Percentiles rank a stretch among this genome's conserved stretches.
Evolutionary conservation across 2,329 filamentous ascomycete genomes (phyloP).

Genomic region (Dactylellina cionopaga): DNA sequence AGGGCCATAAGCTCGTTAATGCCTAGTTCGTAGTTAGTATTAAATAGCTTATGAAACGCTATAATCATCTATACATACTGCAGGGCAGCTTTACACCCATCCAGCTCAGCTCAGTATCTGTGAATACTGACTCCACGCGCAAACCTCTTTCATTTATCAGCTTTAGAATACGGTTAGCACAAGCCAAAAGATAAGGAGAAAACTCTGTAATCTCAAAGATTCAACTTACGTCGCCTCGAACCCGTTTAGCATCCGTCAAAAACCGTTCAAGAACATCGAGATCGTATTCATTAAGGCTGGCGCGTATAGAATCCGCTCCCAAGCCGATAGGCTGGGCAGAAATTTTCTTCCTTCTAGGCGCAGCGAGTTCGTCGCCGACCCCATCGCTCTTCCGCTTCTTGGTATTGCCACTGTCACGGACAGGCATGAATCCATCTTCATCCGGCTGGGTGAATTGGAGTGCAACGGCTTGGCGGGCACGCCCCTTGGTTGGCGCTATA

Average conservation of each 20-base stretch:
- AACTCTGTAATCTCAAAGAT: background rate
- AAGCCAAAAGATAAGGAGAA: no score
- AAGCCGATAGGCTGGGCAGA: conserved; percentile 68
- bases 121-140: conserved; percentile 68
- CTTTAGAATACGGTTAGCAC: conserved; percentile 3
- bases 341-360: conserved; percentile 57
- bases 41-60: no score
- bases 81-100: conserved; percentile 78
- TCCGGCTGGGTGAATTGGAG: conserved; percentile 56
- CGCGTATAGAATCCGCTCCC: conserved; percentile 66
- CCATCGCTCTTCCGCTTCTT: conserved; percentile 54
- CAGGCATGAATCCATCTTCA: conserved; percentile 41
- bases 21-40: conserved; percentile 11
- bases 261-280: conserved; percentile 73
- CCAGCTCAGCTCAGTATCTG: conserved; percentile 73
- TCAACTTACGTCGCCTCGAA: conserved; percentile 68
- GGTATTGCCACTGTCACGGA: conserved; percentile 57
- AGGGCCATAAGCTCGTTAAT: conserved; percentile 72
- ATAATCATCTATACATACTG: conserved; percentile 57
- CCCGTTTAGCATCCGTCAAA: conserved; percentile 69
- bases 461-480: conserved; percentile 45
- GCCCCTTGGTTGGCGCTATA: conserved; percentile 58
- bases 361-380: conserved; percentile 60
- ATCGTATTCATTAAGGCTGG: conserved; percentile 69
- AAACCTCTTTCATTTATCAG: conserved; percentile 39